Conservation (phyloP, 2,329 filamentous ascomycete species). For the Trichocomaceae sp. region DNA sequence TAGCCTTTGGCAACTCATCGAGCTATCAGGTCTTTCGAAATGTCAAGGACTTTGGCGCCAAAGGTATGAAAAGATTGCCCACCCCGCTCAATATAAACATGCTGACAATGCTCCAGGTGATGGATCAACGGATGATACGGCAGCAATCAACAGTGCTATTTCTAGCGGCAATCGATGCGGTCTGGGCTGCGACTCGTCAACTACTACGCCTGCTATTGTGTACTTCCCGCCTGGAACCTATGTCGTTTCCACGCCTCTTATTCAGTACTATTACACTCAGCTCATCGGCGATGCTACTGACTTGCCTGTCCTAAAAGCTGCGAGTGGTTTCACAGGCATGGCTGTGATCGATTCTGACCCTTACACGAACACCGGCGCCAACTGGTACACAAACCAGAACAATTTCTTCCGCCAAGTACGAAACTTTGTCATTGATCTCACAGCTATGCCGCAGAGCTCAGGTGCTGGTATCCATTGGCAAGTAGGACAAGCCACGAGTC, state of each 20-base stretch:
- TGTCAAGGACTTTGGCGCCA: conserved; percentile 68
- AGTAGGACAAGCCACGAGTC: conserved; percentile 72
- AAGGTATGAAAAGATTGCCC: conserved; percentile 46
- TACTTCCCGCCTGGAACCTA: conserved; percentile 92
- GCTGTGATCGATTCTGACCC: conserved; percentile 85
- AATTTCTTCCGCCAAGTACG: conserved; percentile 80
- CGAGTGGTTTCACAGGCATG: conserved; percentile 69
- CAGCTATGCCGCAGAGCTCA: conserved; percentile 51
- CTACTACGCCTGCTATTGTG: conserved; percentile 74
- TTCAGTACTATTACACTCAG: conserved; percentile 90
- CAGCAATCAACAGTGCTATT: conserved; percentile 79
- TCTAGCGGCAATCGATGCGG: conserved; percentile 73
- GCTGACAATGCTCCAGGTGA: conserved; percentile 44
- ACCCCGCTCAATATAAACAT: background rate
- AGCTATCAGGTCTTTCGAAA: conserved; percentile 70
- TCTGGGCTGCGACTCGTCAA: conserved; percentile 72
- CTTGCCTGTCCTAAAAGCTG: conserved; percentile 68
- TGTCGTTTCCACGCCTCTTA: conserved; percentile 67
- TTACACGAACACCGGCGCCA: conserved; percentile 61
- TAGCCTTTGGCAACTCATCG: conserved; percentile 52
- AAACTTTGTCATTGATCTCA: conserved; percentile 75
- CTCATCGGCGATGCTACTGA: conserved; percentile 72
- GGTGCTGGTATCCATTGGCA: conserved; percentile 78
- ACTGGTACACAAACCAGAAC: conserved; percentile 73
- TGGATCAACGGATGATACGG: conserved; percentile 72